phyloP scores from a whole-genome alignment of 2,329 filamentous ascomycete species.

The Aspergillus pseudoviridinutans region DNA sequence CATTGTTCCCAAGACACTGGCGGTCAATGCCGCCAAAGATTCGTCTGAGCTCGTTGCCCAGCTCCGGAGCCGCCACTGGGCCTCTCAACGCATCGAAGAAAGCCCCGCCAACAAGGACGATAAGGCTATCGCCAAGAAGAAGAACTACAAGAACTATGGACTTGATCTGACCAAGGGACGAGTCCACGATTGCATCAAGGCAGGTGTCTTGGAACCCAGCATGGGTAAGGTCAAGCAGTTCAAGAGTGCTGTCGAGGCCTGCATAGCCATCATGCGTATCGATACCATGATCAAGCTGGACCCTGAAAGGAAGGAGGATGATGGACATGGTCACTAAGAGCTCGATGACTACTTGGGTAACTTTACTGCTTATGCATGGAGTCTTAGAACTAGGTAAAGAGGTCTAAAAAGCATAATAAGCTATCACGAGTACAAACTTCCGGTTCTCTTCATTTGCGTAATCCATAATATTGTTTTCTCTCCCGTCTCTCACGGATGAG shows the following conservation, averaged over 20 bases:
- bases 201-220: constrained; percentile 90
- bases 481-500: no score
- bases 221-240: constrained; percentile 98
- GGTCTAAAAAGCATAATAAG: constrained; percentile 1
- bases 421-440: background rate
- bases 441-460: background rate
- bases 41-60: constrained; percentile 92
- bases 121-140: constrained; percentile 85
- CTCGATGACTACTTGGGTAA: background rate
- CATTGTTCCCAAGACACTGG: constrained; percentile 91
- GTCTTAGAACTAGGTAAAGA: background rate
- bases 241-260: constrained; percentile 97
- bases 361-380: background rate
- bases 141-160: constrained; percentile 98
- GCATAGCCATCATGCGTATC: constrained; percentile 98
- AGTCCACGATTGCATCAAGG: constrained; percentile 89
- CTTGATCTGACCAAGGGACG: constrained; percentile 85
- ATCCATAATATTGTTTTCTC: background rate
- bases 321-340: constrained; percentile 76
- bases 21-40: constrained; percentile 96
- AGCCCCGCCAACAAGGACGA: constrained; percentile 74
- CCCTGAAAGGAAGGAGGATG: constrained; percentile 77
- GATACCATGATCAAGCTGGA: constrained; percentile 98
- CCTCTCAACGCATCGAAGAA: constrained; percentile 87
- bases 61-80: constrained; percentile 86